Evolutionary conservation across 495 filamentous ascomycete species (phyloP), one percentile per base, ranked within the genome.

Genomic region (Amorphotheca resinae): DNA sequence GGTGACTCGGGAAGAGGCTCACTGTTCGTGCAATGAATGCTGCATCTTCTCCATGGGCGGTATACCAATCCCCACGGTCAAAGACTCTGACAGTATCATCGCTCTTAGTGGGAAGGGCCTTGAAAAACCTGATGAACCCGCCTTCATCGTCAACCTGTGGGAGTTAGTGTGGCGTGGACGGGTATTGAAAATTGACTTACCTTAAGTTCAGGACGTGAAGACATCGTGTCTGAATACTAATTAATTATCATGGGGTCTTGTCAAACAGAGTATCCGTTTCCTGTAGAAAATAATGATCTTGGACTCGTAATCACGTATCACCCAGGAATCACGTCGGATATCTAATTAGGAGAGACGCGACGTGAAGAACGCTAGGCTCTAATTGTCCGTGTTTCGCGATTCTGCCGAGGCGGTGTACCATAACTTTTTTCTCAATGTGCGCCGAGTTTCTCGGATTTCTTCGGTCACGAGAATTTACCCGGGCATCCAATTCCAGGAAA

Each of bases 91-190:
- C 71, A 1, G 79, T 79, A 46, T 89, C 85, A 8, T 69, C 72
- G 56, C 74, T 70, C 38, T 77, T 74, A 14, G 61, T 42, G 6
- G 84, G 76, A 7, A 98, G 74, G 23, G 73, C 78, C 46, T 85
- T 85, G 69, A 87, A 98, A 68, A 89, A 94, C 28, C 79, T 79
- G 59, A 95, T 95, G 66, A 98, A 96, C 47, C 88, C 84, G 56
- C 77, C 76, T 69, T 98, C 91, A 59, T 98, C 91, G 53, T 98
- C 91, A 51, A 95, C 82, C 85, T 93, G 18, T 30, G 28, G 12
- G 26, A 30, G 33, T 55, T 40, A 55, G 45, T 40, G 17, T 48
- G 30, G 17, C 15, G 22, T 38, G 38, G 31, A 33, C 37, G 26
- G 38, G 22, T 14, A 20, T 33, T 87, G 20, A 25, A 23, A 8